Evolutionary conservation across 2,329 filamentous ascomycete genomes (phyloP).

Genomic region (Colletotrichum orbiculare): DNA sequence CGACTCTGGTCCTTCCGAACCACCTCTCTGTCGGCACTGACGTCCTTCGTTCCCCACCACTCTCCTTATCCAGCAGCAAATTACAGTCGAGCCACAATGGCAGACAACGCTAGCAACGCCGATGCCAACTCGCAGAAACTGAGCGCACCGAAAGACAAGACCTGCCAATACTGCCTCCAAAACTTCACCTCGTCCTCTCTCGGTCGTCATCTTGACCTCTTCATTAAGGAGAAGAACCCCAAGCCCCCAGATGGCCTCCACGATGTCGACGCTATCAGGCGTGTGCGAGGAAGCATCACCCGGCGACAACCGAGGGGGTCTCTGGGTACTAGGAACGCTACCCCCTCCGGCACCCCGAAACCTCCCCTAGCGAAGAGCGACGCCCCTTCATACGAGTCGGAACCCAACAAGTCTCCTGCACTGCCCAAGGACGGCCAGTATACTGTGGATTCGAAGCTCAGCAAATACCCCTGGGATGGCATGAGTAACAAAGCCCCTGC

Average conservation of each 20-base stretch:
- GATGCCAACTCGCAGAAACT: constrained; percentile 53
- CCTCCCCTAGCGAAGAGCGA: constrained; percentile 48
- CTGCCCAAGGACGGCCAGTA: constrained; percentile 56
- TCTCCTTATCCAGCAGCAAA: neutral
- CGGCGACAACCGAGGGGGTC: constrained; percentile 82
- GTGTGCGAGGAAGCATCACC: constrained; percentile 86
- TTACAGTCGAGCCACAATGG: constrained; percentile 39
- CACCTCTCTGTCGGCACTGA: neutral
- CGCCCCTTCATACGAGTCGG: constrained; percentile 42
- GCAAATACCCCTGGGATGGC: constrained; percentile 71
- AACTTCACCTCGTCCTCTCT: constrained; percentile 94
- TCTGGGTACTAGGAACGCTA: constrained; percentile 67
- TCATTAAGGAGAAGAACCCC: constrained; percentile 93
- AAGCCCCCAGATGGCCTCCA: constrained; percentile 88
- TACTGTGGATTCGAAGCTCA: constrained; percentile 58
- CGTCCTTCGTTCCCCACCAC: constrained; percentile 1
- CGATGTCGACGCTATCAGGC: constrained; percentile 88
- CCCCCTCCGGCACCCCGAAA: constrained; percentile 63
- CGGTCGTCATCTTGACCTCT: constrained; percentile 92
- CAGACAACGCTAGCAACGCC: constrained; percentile 43
- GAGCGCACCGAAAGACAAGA: constrained; percentile 80
- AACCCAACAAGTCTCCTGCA: constrained; percentile 50
- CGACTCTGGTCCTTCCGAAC: neutral
- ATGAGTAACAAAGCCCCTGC: constrained; percentile 76
- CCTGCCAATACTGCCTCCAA: constrained; percentile 88